phyloP scores from a whole-genome alignment of 352 stramenopile species.

The Phytopythium sindhum region DNA sequence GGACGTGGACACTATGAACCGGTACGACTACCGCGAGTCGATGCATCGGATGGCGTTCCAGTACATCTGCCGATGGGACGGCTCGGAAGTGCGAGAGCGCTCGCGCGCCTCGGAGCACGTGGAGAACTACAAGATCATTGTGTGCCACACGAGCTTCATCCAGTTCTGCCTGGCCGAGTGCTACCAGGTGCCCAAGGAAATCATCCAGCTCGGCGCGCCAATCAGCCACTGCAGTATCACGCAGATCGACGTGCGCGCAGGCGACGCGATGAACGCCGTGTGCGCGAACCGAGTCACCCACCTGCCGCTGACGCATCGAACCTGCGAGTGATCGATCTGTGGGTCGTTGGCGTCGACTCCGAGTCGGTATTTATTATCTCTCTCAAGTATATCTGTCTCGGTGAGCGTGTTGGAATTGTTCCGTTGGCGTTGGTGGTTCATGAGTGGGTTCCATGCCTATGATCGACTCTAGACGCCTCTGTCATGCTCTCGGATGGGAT shows the following conservation, averaged over 20 bases:
- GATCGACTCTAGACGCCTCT: too few relatives aligned
- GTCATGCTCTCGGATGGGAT: too few relatives aligned
- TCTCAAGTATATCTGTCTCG: not conserved
- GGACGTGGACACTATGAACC: conserved; percentile 42
- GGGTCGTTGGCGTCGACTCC: not conserved
- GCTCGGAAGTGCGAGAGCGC: conserved; percentile 19
- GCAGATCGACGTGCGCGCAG: conserved; percentile 52
- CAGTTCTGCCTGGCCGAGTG: conserved; percentile 68
- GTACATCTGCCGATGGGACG: conserved; percentile 57
- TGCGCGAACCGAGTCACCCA: conserved; percentile 69
- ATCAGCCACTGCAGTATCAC: conserved; percentile 77
- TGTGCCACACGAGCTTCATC: conserved; percentile 79
- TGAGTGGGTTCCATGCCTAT: too few relatives aligned
- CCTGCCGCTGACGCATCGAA: conserved; percentile 67
- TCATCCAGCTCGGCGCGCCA: conserved; percentile 71
- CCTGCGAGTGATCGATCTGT: conserved; percentile 46
- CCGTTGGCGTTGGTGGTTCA: too few relatives aligned
- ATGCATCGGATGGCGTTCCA: conserved; percentile 81
- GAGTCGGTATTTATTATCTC: conserved; percentile 5
- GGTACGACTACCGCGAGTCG: conserved; percentile 68
- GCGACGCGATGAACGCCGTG: conserved; percentile 43
- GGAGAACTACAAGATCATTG: conserved; percentile 59
- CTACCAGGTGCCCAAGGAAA: conserved; percentile 64
- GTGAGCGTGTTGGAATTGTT: too few relatives aligned
- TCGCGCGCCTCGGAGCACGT: conserved; percentile 24